phyloP scores from a whole-genome alignment of 345 rosid species.

The Anastatica hierochuntica region DNA sequence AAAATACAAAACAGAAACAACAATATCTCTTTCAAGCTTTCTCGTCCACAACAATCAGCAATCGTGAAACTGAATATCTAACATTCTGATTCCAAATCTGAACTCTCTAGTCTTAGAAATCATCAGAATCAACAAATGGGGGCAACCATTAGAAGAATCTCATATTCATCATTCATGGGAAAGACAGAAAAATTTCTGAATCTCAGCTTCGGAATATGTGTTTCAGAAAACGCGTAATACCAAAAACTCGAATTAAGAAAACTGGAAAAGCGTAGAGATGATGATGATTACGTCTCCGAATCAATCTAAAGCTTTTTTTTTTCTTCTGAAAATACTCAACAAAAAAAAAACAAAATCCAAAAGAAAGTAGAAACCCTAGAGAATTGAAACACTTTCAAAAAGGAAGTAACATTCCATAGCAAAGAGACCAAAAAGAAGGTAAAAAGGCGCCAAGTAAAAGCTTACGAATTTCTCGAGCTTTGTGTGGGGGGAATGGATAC shows the following conservation, averaged over 20 bases:
- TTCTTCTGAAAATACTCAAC: neutral
- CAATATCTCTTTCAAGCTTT: neutral
- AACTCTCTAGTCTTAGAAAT: neutral
- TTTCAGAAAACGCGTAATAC: too few species aligned
- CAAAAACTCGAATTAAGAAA: too few species aligned
- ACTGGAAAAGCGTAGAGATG: too few species aligned
- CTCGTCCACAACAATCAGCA: conserved; percentile 4
- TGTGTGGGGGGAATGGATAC: neutral
- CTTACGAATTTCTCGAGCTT: conserved; percentile 16
- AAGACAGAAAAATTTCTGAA: too few species aligned
- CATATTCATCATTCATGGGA: too few species aligned
- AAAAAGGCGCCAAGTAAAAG: conserved; percentile 11
- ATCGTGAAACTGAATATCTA: neutral
- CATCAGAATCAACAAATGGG: too few species aligned
- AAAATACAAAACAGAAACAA: neutral
- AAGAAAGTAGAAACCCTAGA: neutral
- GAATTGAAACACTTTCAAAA: neutral
- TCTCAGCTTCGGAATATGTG: too few species aligned
- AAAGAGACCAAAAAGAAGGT: neutral
- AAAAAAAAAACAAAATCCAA: neutral
- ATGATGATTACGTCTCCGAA: neutral
- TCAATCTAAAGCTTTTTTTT: neutral
- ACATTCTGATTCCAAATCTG: neutral
- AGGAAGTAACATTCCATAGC: neutral
- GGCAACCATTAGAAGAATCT: too few species aligned